Evolutionary conservation across 2,329 filamentous ascomycete genomes (phyloP).

Genomic region (Drechslera avenae): DNA sequence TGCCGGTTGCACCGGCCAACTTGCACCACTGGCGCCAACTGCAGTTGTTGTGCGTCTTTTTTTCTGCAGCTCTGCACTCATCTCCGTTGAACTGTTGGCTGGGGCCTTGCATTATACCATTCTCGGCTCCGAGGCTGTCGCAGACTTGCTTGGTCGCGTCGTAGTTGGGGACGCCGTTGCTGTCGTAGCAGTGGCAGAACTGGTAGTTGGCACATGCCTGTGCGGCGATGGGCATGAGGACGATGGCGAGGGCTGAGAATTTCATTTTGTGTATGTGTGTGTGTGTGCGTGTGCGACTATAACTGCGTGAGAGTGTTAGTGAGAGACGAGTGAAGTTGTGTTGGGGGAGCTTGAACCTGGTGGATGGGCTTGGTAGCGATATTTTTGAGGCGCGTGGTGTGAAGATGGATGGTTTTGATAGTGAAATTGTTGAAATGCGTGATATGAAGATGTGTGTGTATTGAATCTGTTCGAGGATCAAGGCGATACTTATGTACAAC

Average conservation of each 20-base stretch:
- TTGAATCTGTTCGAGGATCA: too few species aligned
- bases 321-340: not conserved
- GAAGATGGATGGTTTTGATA: too few species aligned
- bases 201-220: not conserved
- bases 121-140: not conserved
- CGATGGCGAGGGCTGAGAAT: not conserved
- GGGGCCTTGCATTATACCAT: not conserved
- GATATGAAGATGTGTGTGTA: too few species aligned
- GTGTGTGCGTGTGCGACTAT: too few species aligned
- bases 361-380: not conserved
- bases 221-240: not conserved
- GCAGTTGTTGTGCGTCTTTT: not conserved
- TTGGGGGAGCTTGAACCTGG: too few species aligned
- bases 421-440: too few species aligned
- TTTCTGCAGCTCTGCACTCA: not conserved
- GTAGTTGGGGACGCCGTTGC: not conserved
- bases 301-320: not conserved
- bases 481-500: too few species aligned
- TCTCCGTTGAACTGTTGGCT: not conserved
- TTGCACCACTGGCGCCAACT: not conserved
- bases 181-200: not conserved
- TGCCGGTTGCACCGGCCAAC: not conserved
- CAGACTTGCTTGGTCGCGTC: not conserved
- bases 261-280: too few species aligned
- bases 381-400: too few species aligned